Evolutionary conservation across 768 basidiomycete species (phyloP), one percentile per base, ranked within the genome.

Genomic region (Serendipita sp.): DNA sequence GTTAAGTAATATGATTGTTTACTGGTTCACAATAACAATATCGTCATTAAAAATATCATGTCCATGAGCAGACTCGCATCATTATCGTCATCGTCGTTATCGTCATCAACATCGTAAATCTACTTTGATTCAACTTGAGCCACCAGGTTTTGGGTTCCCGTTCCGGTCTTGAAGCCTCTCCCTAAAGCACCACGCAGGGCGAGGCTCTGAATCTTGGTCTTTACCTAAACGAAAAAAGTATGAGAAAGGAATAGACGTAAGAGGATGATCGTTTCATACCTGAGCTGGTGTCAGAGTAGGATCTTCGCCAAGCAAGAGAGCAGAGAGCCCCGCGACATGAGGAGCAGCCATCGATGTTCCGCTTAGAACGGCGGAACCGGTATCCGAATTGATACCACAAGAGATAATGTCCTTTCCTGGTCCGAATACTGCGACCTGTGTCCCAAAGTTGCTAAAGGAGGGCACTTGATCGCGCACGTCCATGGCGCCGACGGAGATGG

Each of bases 401-500:
- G 56, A 15, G 5, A 60, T 10, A 36, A 60, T 60, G 28, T 23
- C 56, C 15, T 23, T 28, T 16, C 56, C 56, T 60, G 56, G 41
- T 35, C 48, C 64, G 18, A 52, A 65, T 16, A 65, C 45, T 30
- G 38, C 47, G 36, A 65, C 64, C 16, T 38, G 18, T 48, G 47
- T 3, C 15, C 64, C 64, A 2, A 35, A 54, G 48, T 65, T 65
- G 64, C 45, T 56, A 38, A 54, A 54, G 11, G 28, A 18, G 28
- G 48, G 45, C 10, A 30, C 36, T 16, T 51, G n/a, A 48, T 65
- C 64, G 34, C 44, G 34, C n/a, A 65, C 51, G 35, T 60, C 56
- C 64, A 52, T 51, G 8, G 64, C 64, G 44, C 64, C 64, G 32
- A 65, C 64, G 32, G 64, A 54, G 51, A 65, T 65, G 51, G 48